Conservation (phyloP, 352 stramenopile genomes). For the Globisporangium emineosum region DNA sequence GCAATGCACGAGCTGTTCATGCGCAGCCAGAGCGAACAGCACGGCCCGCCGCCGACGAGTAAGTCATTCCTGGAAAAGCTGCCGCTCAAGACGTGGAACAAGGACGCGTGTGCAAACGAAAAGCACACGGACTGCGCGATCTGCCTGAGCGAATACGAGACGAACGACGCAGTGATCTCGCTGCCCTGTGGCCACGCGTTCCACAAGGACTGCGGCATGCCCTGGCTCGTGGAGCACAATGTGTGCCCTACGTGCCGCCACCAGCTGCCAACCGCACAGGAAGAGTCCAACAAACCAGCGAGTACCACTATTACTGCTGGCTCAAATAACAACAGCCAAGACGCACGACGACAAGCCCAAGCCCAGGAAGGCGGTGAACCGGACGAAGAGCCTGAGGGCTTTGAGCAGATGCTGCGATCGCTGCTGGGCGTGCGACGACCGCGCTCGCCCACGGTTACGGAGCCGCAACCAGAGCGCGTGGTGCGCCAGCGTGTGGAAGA, state of each 20-base stretch:
- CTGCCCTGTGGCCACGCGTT: slow-evolving; percentile 76
- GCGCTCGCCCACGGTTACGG: slow-evolving; percentile 21
- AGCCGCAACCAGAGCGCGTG: slow-evolving; percentile 26
- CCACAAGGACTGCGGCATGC: slow-evolving; percentile 74
- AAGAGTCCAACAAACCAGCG: slow-evolving; percentile 10
- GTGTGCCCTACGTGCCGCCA: slow-evolving; percentile 75
- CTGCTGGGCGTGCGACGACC: slow-evolving; percentile 36
- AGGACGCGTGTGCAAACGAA: slow-evolving; percentile 35
- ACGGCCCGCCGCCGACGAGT: slow-evolving; percentile 65
- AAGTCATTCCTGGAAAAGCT: slow-evolving; percentile 68
- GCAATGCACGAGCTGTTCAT: slow-evolving; percentile 65
- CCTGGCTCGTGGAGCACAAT: slow-evolving; percentile 77
- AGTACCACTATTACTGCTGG: background rate
- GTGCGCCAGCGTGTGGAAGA: slow-evolving; percentile 59
- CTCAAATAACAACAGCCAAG: background rate
- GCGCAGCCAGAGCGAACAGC: slow-evolving; percentile 52
- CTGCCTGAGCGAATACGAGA: slow-evolving; percentile 72
- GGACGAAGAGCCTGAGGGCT: slow-evolving; percentile 18
- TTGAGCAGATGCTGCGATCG: slow-evolving; percentile 20
- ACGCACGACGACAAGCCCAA: slow-evolving; percentile 1
- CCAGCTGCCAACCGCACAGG: slow-evolving; percentile 42
- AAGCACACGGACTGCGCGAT: slow-evolving; percentile 71
- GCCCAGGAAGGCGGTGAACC: slow-evolving; percentile 14
- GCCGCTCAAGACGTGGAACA: slow-evolving; percentile 55
- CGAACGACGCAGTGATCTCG: slow-evolving; percentile 56